These are phyloP conservation scores for Omphalea diandra DNA, from an alignment of 441 rosid genomes.

Conservation along the genomic window DNA sequence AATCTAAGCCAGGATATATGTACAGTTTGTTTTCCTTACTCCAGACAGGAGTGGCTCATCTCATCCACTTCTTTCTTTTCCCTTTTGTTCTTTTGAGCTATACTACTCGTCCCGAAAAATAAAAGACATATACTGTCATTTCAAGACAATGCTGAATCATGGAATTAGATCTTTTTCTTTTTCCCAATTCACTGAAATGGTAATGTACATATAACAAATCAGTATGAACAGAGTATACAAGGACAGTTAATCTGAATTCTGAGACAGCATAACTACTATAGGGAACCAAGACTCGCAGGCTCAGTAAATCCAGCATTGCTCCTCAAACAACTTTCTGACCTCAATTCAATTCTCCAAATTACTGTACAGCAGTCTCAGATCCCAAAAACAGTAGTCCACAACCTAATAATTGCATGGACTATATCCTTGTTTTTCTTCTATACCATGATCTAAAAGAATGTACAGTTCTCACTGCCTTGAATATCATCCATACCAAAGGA, in stretches of 20 bases:
- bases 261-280: conserved; percentile 20
- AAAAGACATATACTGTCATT: neutral
- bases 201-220: conserved; percentile 36
- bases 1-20: too few species aligned
- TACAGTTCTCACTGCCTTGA: conserved; percentile 29
- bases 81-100: neutral
- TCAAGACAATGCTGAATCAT: conserved; percentile 10
- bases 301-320: conserved; percentile 27
- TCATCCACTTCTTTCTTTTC: too few species aligned
- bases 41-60: too few species aligned
- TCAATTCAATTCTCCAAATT: conserved; percentile 29
- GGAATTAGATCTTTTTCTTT: conserved; percentile 18
- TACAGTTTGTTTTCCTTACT: too few species aligned
- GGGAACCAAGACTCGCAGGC: conserved; percentile 22
- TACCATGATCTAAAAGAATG: conserved; percentile 32
- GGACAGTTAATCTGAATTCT: conserved; percentile 28
- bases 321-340: conserved; percentile 29
- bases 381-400: conserved; percentile 29
- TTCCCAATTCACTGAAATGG: conserved; percentile 23
- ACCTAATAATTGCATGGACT: conserved; percentile 20
- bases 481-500: conserved; percentile 8
- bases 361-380: conserved; percentile 47
- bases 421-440: conserved; percentile 23
- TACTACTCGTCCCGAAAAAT: neutral
- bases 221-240: conserved; percentile 20